Evolutionary conservation across 2,329 filamentous ascomycete species (phyloP).

Genomic region (Corynespora cassiicola): DNA sequence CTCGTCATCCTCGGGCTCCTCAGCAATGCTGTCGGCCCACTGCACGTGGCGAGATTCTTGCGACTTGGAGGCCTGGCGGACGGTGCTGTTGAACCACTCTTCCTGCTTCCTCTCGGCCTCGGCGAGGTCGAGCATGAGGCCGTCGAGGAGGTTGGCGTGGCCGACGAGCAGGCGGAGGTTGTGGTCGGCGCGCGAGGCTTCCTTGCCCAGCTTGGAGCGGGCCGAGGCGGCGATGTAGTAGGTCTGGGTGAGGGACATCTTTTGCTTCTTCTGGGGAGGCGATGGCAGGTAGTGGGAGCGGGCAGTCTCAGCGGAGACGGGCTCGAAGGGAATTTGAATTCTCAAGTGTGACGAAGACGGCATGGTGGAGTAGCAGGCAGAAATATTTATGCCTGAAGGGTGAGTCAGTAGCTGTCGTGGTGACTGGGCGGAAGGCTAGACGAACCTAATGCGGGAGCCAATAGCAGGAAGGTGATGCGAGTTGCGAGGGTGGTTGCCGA

Average conservation of each 20-base stretch:
- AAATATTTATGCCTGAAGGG: conserved; percentile 43
- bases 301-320: conserved; percentile 51
- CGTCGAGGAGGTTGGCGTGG: conserved; percentile 97
- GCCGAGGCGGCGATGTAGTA: conserved; percentile 99
- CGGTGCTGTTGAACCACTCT: conserved; percentile 96
- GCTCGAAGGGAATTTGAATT: conserved; percentile 54
- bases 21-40: conserved; percentile 82
- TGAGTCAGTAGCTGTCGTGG: conserved; percentile 62
- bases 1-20: conserved; percentile 76
- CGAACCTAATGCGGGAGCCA: conserved; percentile 40
- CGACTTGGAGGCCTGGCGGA: conserved; percentile 72
- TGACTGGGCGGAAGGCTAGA: conserved; percentile 37
- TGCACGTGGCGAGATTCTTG: conserved; percentile 76
- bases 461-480: conserved; percentile 43
- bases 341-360: conserved; percentile 56
- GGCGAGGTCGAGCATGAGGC: conserved; percentile 88
- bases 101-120: conserved; percentile 96
- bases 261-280: conserved; percentile 68
- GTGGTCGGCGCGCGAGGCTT: conserved; percentile 90
- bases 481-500: conserved; percentile 18
- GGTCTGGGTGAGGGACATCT: conserved; percentile 97
- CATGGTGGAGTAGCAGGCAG: conserved; percentile 46
- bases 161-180: conserved; percentile 94
- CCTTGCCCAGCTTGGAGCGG: conserved; percentile 90
- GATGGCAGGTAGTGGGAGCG: conserved; percentile 50